These are phyloP conservation scores for Blastomyces gilchristii DNA, from an alignment of 2,329 filamentous ascomycete species.

Conservation along the genomic window DNA sequence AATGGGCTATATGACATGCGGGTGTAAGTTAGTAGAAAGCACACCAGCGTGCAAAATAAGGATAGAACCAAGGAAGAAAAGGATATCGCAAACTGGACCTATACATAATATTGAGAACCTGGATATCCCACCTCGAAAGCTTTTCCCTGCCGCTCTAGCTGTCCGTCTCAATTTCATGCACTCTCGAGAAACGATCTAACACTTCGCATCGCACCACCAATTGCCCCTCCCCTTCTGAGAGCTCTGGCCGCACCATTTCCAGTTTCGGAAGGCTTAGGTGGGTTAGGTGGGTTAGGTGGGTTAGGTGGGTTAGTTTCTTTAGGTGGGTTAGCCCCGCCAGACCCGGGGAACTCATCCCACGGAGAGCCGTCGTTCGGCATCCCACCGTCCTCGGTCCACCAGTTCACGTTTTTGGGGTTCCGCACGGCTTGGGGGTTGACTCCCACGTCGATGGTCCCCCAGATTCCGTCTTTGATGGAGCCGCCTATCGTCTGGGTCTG, in stretches of 20 bases:
- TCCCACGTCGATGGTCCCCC: conserved; percentile 46
- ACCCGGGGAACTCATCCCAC: neutral
- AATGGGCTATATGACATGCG: no score
- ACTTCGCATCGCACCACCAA: neutral
- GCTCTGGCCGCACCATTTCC: neutral
- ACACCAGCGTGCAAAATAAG: neutral
- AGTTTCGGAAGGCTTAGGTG: neutral
- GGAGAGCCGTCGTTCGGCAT: conserved; percentile 12
- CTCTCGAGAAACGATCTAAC: neutral
- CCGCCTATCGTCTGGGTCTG: conserved; percentile 50
- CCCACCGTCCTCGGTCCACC: conserved; percentile 26
- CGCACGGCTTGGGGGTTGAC: conserved; percentile 35
- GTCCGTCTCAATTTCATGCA: neutral
- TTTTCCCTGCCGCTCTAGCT: neutral
- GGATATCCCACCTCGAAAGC: neutral
- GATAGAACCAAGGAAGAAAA: neutral
- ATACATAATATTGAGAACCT: neutral
- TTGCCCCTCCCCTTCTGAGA: neutral
- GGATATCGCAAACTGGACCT: neutral
- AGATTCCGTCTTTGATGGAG: conserved; percentile 40
- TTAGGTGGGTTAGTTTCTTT: no score
- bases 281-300: no score
- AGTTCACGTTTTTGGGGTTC: conserved; percentile 22
- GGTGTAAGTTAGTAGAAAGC: neutral
- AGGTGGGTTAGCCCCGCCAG: neutral